Conservation (phyloP, 2,329 filamentous ascomycete genomes). For the Alternaria incomplexa region DNA sequence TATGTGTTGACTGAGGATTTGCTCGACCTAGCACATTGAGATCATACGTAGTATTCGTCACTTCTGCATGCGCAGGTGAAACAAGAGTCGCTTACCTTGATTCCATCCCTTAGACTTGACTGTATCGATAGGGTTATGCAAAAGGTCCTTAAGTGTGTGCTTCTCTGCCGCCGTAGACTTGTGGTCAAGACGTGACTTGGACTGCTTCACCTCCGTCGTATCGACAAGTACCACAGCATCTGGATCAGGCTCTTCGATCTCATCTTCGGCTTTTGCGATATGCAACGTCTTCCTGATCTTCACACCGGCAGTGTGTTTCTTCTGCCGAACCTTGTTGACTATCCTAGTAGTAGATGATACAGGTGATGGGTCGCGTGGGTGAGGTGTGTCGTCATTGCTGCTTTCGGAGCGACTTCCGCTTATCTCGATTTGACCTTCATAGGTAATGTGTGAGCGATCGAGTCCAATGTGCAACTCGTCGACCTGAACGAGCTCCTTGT, state of each 20-base stretch:
- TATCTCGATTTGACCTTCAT: slow-evolving; percentile 16
- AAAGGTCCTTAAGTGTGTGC: slow-evolving; percentile 28
- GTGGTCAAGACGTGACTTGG: slow-evolving; percentile 26
- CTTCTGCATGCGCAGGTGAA: background rate
- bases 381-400: slow-evolving; percentile 31
- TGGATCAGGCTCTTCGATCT: slow-evolving; percentile 1
- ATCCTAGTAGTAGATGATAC: slow-evolving; percentile 15
- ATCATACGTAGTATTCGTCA: background rate
- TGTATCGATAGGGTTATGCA: slow-evolving; percentile 34
- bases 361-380: background rate
- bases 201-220: slow-evolving; percentile 4
- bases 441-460: slow-evolving; percentile 19
- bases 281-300: slow-evolving; percentile 34
- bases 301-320: slow-evolving; percentile 25
- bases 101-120: slow-evolving; percentile 28
- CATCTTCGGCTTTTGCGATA: slow-evolving; percentile 26
- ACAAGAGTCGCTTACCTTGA: slow-evolving; percentile 12
- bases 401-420: slow-evolving; percentile 15
- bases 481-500: slow-evolving; percentile 32
- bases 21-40: background rate
- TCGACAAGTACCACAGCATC: slow-evolving; percentile 24
- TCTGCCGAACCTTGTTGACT: slow-evolving; percentile 23
- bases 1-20: background rate
- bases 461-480: slow-evolving; percentile 16
- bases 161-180: slow-evolving; percentile 26